Percentiles rank a stretch among this genome's conserved stretches.
phyloP scores from a whole-genome alignment of 345 rosid genomes.

The Ceriops decandra region DNA sequence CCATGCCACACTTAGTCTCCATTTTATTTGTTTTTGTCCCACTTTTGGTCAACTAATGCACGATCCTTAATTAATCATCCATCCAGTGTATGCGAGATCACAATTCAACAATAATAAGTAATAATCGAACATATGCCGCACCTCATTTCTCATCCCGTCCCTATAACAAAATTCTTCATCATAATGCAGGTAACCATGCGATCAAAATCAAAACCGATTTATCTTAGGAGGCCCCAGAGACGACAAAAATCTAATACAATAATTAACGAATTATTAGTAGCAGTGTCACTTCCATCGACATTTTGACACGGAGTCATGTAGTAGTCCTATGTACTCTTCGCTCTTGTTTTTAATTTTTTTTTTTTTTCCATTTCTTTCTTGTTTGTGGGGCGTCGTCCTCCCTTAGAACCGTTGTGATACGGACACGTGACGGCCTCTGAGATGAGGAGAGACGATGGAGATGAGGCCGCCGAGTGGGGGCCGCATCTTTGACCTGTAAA shows the following conservation, averaged over 20 bases:
- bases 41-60: conserved; percentile 22
- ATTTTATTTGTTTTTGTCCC: neutral
- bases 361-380: neutral
- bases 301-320: conserved; percentile 7
- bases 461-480: conserved; percentile 85
- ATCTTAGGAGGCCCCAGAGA: too few species aligned
- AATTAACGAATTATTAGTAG: conserved; percentile 32
- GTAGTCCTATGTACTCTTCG: conserved; percentile 25
- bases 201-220: neutral
- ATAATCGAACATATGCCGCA: too few species aligned
- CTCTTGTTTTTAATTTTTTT: neutral
- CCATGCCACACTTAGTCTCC: conserved; percentile 56
- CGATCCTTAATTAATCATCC: conserved; percentile 3
- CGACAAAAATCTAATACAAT: conserved; percentile 11
- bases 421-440: conserved; percentile 73
- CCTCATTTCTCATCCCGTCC: too few species aligned
- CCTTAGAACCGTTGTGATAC: conserved; percentile 79
- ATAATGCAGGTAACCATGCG: too few species aligned
- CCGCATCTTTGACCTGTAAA: conserved; percentile 81
- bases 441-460: conserved; percentile 68
- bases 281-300: conserved; percentile 12
- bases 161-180: too few species aligned
- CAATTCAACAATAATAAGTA: too few species aligned
- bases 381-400: conserved; percentile 1
- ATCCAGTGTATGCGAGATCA: too few species aligned